These are phyloP conservation scores for Capsicum baccatum DNA, from an alignment of 257 asterid genomes.

Conservation along the genomic window DNA sequence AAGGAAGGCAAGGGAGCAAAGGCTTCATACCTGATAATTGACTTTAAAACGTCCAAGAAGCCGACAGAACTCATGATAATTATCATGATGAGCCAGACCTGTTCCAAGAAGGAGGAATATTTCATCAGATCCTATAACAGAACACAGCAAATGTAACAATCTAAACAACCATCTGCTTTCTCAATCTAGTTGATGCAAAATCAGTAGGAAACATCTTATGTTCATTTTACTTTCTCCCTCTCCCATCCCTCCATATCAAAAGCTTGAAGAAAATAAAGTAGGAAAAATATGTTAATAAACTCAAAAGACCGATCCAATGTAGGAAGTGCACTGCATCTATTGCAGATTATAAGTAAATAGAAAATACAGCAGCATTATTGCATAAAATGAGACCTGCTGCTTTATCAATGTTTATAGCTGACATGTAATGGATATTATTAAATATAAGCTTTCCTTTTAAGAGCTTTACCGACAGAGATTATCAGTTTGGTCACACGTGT, in stretches of 20 bases:
- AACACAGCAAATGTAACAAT: conserved; percentile 11
- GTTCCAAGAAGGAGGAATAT: conserved; percentile 18
- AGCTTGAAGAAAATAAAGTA: neutral
- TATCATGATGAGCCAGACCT: conserved; percentile 97
- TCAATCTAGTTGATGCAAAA: neutral
- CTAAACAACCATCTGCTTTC: neutral
- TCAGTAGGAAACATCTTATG: neutral
- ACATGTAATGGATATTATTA: neutral
- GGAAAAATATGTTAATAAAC: conserved; percentile 1
- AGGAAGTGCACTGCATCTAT: neutral
- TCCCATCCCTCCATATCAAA: neutral
- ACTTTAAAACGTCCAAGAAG: conserved; percentile 97
- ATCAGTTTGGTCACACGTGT: neutral
- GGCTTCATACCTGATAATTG: conserved; percentile 79
- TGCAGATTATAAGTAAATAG: neutral
- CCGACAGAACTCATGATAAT: conserved; percentile 99
- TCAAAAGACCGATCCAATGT: neutral
- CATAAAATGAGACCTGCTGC: neutral
- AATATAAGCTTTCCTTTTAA: neutral
- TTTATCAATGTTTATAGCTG: neutral
- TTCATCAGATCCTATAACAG: neutral
- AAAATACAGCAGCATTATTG: neutral
- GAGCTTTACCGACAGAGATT: neutral
- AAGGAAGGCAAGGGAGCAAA: neutral
- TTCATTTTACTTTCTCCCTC: conserved; percentile 10